Conservation (phyloP, 1,284 basidiomycete species). For the Moesziomyces globuligerus region DNA sequence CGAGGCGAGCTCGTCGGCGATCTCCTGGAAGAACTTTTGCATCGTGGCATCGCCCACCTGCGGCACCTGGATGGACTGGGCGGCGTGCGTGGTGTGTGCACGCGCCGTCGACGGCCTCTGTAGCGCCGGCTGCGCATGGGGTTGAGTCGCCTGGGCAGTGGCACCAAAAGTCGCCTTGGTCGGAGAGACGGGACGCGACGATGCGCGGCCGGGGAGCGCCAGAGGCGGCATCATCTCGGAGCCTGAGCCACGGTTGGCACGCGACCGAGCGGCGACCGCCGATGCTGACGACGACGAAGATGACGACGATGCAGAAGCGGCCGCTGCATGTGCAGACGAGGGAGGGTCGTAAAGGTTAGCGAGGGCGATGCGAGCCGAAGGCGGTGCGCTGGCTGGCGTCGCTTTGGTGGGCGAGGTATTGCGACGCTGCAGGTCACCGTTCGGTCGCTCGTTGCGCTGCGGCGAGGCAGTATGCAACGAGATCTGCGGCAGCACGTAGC, state of each 20-base stretch:
- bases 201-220: conserved; percentile 36
- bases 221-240: conserved; percentile 47
- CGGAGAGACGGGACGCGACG: conserved; percentile 45
- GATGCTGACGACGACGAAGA: conserved; percentile 17
- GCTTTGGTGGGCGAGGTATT: conserved; percentile 45
- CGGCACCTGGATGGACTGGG: conserved; percentile 50
- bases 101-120: conserved; percentile 44
- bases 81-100: conserved; percentile 49
- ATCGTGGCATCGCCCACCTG: conserved; percentile 74
- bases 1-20: conserved; percentile 80
- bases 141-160: conserved; percentile 11
- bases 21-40: conserved; percentile 81
- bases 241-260: conserved; percentile 28
- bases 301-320: conserved; percentile 19
- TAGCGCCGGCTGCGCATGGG: conserved; percentile 11
- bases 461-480: conserved; percentile 40
- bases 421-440: conserved; percentile 38
- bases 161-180: conserved; percentile 39
- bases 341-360: conserved; percentile 37
- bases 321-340: conserved; percentile 5
- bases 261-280: conserved; percentile 14
- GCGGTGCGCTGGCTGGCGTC: conserved; percentile 17
- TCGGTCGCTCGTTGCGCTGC: conserved; percentile 28
- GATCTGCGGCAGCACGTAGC: conserved; percentile 38
- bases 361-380: conserved; percentile 29